Percentiles rank a stretch among this genome's conserved stretches.
phyloP scores from a whole-genome alignment of 176 grass and related monocot genomes.

The Eleusine coracana region DNA sequence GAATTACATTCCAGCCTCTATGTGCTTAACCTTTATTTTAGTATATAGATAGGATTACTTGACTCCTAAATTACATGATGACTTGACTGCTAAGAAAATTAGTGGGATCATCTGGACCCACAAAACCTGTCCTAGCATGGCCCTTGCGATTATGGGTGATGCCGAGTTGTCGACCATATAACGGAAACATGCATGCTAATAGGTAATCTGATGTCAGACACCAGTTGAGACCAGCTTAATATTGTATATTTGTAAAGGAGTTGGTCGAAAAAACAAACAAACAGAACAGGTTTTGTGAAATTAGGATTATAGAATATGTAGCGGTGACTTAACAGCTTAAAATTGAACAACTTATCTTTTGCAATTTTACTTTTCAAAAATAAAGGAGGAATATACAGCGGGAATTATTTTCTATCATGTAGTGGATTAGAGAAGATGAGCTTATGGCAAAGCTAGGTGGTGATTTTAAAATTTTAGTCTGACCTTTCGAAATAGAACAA shows the following conservation, averaged over 20 bases:
- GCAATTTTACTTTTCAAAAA: neutral
- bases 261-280: neutral
- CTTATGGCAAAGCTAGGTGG: neutral
- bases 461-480: slow-evolving; percentile 24
- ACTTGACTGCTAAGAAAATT: too few relatives aligned
- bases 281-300: neutral
- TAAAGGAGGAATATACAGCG: slow-evolving; percentile 13
- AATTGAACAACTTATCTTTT: slow-evolving; percentile 23
- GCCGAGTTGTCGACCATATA: too few relatives aligned
- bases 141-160: too few relatives aligned
- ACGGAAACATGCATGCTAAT: neutral
- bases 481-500: slow-evolving; percentile 58
- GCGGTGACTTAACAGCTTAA: neutral
- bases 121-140: too few relatives aligned
- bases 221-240: neutral
- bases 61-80: too few relatives aligned
- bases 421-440: slow-evolving; percentile 31
- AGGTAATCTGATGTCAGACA: neutral
- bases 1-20: too few relatives aligned
- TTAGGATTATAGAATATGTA: neutral
- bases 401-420: slow-evolving; percentile 30
- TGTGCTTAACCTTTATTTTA: too few relatives aligned
- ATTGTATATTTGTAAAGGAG: neutral
- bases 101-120: too few relatives aligned
- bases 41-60: too few relatives aligned